phyloP scores from a whole-genome alignment of 2,329 filamentous ascomycete species.

The Tolypocladium tropicale region DNA sequence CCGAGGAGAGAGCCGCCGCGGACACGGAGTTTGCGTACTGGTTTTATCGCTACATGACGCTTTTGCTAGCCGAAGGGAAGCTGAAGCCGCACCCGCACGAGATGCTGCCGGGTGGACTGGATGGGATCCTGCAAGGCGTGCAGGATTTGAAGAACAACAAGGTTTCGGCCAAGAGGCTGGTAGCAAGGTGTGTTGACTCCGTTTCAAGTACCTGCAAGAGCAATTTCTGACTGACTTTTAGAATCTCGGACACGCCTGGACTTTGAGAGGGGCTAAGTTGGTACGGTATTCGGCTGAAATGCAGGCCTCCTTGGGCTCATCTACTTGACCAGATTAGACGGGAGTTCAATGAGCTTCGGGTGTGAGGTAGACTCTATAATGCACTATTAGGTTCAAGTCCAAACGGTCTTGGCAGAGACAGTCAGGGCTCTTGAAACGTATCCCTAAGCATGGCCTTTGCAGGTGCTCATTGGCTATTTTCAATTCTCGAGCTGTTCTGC shows the following conservation, averaged over 20 bases:
- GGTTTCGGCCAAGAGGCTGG: neutral
- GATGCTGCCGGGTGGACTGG: neutral
- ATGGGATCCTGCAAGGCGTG: neutral
- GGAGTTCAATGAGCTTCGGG: no score
- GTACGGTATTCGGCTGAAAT: no score
- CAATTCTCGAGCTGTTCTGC: no score
- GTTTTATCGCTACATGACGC: neutral
- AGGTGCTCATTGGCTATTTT: no score
- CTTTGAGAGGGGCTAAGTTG: neutral
- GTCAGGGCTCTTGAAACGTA: no score
- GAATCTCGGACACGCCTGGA: neutral
- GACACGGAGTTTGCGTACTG: neutral
- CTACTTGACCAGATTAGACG: no score
- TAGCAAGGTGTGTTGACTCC: neutral
- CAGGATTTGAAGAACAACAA: neutral
- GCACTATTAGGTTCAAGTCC: no score
- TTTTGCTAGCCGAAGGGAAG: neutral
- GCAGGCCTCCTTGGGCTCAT: no score
- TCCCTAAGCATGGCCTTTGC: no score
- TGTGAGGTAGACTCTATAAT: no score
- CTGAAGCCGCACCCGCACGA: neutral
- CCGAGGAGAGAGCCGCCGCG: neutral
- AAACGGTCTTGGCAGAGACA: no score
- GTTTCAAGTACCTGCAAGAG: neutral
- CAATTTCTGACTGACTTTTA: neutral